Percentiles rank a stretch among this genome's conserved stretches.
These are phyloP conservation scores for Auricularia sp. DNA, from an alignment of 768 basidiomycete genomes.

Conservation along the genomic window DNA sequence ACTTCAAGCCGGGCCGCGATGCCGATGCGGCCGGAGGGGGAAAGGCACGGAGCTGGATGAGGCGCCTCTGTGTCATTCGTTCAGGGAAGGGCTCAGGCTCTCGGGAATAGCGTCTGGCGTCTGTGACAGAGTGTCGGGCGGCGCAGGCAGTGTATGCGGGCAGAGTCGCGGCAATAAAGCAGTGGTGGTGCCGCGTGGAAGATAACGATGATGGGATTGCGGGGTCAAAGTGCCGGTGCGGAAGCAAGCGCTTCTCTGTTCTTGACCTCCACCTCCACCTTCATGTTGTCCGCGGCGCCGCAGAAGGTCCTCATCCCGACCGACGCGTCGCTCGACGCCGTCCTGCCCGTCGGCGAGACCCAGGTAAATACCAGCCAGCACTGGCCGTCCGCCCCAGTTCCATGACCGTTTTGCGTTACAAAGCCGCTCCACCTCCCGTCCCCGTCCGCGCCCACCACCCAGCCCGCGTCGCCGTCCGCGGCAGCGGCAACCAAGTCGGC, in stretches of 20 bases:
- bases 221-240: not conserved
- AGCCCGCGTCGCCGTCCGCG: not conserved
- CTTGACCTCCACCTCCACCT: not conserved
- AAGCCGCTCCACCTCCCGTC: not conserved
- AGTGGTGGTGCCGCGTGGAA: not conserved
- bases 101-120: not conserved
- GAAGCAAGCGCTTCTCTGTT: not conserved
- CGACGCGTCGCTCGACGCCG: not conserved
- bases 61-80: not conserved
- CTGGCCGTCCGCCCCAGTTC: not conserved
- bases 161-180: not conserved
- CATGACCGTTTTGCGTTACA: not conserved
- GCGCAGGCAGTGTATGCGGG: not conserved
- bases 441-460: not conserved
- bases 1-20: not conserved
- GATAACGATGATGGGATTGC: not conserved
- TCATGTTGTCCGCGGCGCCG: not conserved
- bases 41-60: not conserved
- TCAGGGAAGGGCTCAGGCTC: not conserved
- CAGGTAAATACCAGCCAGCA: not conserved
- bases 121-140: not conserved
- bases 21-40: not conserved
- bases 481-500: not conserved
- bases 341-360: not conserved
- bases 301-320: not conserved